These are phyloP conservation scores for Elsinoe perseae DNA, from an alignment of 2,329 filamentous ascomycete genomes.

Conservation along the genomic window DNA sequence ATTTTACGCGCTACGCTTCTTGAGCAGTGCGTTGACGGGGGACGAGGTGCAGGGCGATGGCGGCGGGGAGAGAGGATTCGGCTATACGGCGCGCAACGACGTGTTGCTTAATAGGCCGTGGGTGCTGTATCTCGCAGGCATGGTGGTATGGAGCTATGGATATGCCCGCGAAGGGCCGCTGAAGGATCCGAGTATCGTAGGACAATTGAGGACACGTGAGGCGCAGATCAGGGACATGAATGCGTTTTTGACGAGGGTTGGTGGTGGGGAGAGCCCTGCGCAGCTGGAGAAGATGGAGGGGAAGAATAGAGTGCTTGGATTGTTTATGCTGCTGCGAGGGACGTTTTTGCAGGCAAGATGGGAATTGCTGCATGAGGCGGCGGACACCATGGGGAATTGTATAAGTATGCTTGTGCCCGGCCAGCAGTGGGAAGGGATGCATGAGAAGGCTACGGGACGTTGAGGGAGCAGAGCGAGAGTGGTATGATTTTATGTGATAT, in stretches of 20 bases:
- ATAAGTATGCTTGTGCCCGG: constrained; percentile 50
- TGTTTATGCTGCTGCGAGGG: constrained; percentile 73
- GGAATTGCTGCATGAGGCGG: constrained; percentile 86
- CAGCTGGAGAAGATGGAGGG: constrained; percentile 66
- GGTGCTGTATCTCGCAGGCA: constrained; percentile 86
- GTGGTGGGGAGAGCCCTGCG: constrained; percentile 64
- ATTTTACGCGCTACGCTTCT: constrained; percentile 83
- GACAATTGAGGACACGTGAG: constrained; percentile 49
- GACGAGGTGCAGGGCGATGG: constrained; percentile 32
- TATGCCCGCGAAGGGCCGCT: constrained; percentile 81
- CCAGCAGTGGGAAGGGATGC: neutral
- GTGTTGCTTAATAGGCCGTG: constrained; percentile 85
- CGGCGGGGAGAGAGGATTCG: constrained; percentile 31
- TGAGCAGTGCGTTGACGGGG: constrained; percentile 72
- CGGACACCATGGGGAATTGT: constrained; percentile 71
- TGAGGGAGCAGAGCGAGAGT: constrained; percentile 13
- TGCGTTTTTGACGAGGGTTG: constrained; percentile 64
- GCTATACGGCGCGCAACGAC: constrained; percentile 79
- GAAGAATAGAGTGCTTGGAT: constrained; percentile 72
- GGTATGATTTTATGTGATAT: neutral
- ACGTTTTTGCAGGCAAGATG: constrained; percentile 77
- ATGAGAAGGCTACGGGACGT: constrained; percentile 2
- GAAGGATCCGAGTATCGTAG: constrained; percentile 32
- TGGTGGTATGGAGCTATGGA: constrained; percentile 94
- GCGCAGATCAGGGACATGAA: constrained; percentile 73